Conservation (phyloP, 1,284 basidiomycete genomes). For the Termitomyces sp. region DNA sequence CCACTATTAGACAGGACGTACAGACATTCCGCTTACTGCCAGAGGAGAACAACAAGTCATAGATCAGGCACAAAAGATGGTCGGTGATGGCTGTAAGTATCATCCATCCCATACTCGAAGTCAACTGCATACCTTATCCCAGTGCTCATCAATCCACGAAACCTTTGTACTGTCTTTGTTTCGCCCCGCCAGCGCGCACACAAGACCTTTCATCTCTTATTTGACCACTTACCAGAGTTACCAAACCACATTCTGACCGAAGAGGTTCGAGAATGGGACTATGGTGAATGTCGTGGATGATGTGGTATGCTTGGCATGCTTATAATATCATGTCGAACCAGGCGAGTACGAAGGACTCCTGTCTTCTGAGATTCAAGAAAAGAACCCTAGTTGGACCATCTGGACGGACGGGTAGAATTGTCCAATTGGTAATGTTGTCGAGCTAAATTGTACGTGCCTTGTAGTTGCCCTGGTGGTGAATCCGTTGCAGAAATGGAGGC, state of each 20-base stretch:
- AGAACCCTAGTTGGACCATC: conserved; percentile 69
- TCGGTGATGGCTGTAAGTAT: conserved; percentile 72
- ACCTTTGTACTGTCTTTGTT: conserved; percentile 73
- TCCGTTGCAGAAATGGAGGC: conserved; percentile 72
- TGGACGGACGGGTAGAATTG: conserved; percentile 72
- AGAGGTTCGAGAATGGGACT: conserved; percentile 80
- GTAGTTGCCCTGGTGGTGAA: conserved; percentile 86
- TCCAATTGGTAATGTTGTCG: not conserved
- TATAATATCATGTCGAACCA: conserved; percentile 17
- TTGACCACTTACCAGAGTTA: conserved; percentile 45
- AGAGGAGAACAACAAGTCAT: conserved; percentile 74
- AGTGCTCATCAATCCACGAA: conserved; percentile 79
- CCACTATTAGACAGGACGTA: conserved; percentile 67
- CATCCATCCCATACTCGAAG: not conserved
- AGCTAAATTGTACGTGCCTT: conserved; percentile 1
- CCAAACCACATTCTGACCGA: conserved; percentile 62
- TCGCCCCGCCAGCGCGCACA: conserved; percentile 84
- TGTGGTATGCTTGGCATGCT: not conserved
- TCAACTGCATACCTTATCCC: conserved; percentile 9
- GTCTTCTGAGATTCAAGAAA: conserved; percentile 67
- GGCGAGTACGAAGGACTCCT: conserved; percentile 83
- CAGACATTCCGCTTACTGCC: conserved; percentile 84
- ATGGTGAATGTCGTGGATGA: conserved; percentile 39
- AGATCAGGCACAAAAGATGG: conserved; percentile 58
- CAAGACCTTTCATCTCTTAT: conserved; percentile 79